Evolutionary conservation across 139 green algal species (phyloP).

Genomic region (Tetraselmis striata): DNA sequence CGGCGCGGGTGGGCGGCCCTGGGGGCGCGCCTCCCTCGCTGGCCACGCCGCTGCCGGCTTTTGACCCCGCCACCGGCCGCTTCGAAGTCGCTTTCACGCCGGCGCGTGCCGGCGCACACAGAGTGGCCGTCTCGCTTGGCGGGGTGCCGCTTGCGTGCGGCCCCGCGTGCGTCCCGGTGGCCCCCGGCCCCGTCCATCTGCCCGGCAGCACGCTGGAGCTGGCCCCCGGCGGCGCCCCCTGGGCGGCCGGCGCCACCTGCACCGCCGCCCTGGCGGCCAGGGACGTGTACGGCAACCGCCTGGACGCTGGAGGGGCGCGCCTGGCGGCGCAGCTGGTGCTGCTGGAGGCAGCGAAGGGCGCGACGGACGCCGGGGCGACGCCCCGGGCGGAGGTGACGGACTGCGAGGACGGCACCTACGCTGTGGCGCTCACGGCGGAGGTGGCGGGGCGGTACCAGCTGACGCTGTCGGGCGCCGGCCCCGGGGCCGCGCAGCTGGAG

Average conservation of each 20-base stretch:
- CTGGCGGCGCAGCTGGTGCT: background rate
- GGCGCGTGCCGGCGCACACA: background rate
- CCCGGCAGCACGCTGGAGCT: background rate
- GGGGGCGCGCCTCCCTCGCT: background rate
- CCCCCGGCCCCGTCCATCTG: background rate
- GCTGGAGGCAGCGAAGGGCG: background rate
- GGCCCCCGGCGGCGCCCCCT: too few relatives aligned
- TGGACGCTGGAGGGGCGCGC: background rate
- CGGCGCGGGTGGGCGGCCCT: background rate
- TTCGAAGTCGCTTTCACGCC: background rate
- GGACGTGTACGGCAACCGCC: conserved; percentile 13
- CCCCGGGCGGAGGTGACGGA: conserved; percentile 2
- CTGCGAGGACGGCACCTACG: conserved; percentile 10
- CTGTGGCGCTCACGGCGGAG: conserved; percentile 7
- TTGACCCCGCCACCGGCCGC: background rate
- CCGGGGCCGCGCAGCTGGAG: too few relatives aligned
- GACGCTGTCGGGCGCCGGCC: background rate
- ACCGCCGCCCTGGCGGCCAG: background rate
- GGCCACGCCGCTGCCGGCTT: background rate
- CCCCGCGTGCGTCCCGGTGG: background rate
- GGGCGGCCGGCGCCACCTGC: background rate
- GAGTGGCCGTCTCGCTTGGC: background rate
- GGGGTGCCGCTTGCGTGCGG: background rate
- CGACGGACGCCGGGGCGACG: background rate
- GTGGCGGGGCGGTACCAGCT: conserved; percentile 5